Evolutionary conservation across 495 filamentous ascomycete species (phyloP), one percentile per base, ranked within the genome.

Genomic region (Aspergillus affinis): DNA sequence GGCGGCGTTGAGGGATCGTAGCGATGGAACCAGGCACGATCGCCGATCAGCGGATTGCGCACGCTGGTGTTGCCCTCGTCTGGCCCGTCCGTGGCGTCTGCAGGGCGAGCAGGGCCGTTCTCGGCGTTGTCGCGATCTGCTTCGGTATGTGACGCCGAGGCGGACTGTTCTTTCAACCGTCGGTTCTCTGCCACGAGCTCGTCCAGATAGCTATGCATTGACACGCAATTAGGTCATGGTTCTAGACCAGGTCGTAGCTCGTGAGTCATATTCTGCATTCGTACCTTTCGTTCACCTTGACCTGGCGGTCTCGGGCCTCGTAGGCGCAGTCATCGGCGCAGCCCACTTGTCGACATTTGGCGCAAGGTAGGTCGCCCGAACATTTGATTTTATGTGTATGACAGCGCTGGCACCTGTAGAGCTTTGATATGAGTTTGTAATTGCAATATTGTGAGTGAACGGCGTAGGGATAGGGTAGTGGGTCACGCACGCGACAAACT

Each of bases 351-450:
- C 55, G 61, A 36, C 76, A 80, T 66, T 78, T 78, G 30, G 55
- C 63, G 51, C 77, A 80, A 1, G 76, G 76, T 51, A 71, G 65
- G 7, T 73, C 74, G 5, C 76, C 77, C 2, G 76, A 78, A 49
- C 76, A 80, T 63, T 78, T 80, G 32, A 80, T 78, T 54, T 79
- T 80, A 57, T 77, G 76, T 12, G 70, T 44, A 69, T 80, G 76
- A 62, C 76, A 80, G 65, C 76, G 67, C 58, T 78, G 70, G 52
- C 77, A 80, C 15, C 75, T 79, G 56, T 55, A 57, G 20, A 21
- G 48, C 48, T 20, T 12, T 17, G 36, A 7, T 47, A 20, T 59
- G 47, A 48, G 44, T 0, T 18, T 32, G 18, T 51, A 53, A 50
- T 44, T n/a, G 49, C 23, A 26, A 36, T 48, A 18, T 9, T 7